Evolutionary conservation across 2,329 filamentous ascomycete species (phyloP), one percentile per base, ranked within the genome.

Genomic region (Epichloe sp.): DNA sequence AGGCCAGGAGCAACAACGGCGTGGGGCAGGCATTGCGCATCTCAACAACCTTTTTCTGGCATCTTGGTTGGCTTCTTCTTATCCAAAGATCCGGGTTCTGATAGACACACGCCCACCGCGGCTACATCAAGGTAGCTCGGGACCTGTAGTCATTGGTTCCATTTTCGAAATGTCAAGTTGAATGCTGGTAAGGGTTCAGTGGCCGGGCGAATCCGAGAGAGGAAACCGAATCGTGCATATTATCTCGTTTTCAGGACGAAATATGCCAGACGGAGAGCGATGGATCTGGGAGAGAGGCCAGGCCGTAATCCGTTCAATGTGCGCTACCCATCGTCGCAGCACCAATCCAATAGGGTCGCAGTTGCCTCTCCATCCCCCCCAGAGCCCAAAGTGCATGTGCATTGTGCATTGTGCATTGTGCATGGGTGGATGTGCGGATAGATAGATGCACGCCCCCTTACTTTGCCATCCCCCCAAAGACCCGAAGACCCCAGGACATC

Each of bases 21-120:
- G 47, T 46, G 36, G 47, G 46, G 36, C 51, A 23, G 46, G 36
- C 51, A 23, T 37, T 47, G 42, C 44, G 51, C 47, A 38, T 46
- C 51, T 49, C 51, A 52, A 52, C 51, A 52, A 52, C 50, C 41
- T 52, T 45, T 47, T 44, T 8, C 12, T 38, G 35, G 35, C 35
- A 34, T 23, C 12, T 12, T 15, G 45, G 45, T 40, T 40, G 45
- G 45, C 35, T 19, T 10, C 21, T 21, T 19, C 19, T 23, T 15
- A 2, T 17, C 19, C 11, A 3, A 15, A 48, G 40, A 48, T 40
- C 38, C 11, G 44, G 26, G 42, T 12, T 43, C 21, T 23, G 15
- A 37, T 42, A 49, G 15, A n/a, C 15, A 4, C 49, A 51, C 49
- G 19, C 44, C 49, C 44, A 10, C 38, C 41, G 47, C 37, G 38